phyloP scores from a whole-genome alignment of 345 rosid species.

The Hibiscus tridactylites region DNA sequence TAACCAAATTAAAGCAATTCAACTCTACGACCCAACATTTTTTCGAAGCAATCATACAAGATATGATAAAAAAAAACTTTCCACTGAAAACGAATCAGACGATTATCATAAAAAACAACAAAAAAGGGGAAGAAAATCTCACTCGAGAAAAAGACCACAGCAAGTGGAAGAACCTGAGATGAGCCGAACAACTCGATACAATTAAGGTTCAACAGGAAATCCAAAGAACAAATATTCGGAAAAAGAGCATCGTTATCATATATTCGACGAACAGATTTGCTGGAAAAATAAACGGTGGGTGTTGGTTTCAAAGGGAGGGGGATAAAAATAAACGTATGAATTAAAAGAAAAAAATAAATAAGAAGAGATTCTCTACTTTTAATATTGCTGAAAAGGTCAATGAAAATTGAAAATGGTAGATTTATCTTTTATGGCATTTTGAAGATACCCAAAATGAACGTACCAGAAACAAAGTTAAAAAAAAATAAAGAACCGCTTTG shows the following conservation, averaged over 20 bases:
- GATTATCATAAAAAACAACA: background rate
- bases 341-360: background rate
- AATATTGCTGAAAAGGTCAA: background rate
- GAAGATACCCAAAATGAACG: constrained; percentile 3
- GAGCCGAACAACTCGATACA: background rate
- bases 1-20: constrained; percentile 3
- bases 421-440: background rate
- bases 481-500: background rate
- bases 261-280: background rate
- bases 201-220: background rate
- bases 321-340: background rate
- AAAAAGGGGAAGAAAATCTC: background rate
- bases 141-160: constrained; percentile 1
- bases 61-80: background rate
- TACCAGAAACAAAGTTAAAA: background rate
- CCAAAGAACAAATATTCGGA: background rate
- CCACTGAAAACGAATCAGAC: background rate
- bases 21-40: constrained; percentile 1
- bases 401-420: background rate
- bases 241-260: background rate
- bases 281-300: background rate
- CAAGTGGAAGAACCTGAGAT: constrained; percentile 1
- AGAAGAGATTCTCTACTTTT: background rate
- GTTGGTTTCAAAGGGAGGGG: background rate
- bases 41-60: background rate